Conservation (phyloP, 2,329 filamentous ascomycete species). For the Alternaria gansuensis region DNA sequence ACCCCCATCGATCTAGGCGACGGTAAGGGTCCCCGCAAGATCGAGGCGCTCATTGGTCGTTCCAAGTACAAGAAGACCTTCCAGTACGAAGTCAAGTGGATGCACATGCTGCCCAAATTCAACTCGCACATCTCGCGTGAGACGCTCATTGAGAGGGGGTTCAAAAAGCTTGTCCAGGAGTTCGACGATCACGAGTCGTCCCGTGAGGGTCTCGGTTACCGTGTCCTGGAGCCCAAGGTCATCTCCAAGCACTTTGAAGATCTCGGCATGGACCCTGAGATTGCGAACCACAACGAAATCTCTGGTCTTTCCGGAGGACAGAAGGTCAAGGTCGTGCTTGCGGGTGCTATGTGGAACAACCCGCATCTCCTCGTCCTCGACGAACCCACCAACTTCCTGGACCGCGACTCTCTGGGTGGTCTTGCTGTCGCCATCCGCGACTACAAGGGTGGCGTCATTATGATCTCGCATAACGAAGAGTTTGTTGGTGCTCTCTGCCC, state of each 20-base stretch:
- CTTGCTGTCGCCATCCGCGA: constrained; percentile 97
- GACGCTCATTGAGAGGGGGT: constrained; percentile 84
- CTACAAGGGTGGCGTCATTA: constrained; percentile 97
- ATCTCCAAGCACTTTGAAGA: constrained; percentile 99
- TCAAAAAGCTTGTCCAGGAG: constrained; percentile 93
- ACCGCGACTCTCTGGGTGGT: constrained; percentile 95
- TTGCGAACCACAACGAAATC: constrained; percentile 99
- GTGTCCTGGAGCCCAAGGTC: constrained; percentile 87
- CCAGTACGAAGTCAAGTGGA: constrained; percentile 99
- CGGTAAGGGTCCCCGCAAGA: constrained; percentile 76
- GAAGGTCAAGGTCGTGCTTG: constrained; percentile 98
- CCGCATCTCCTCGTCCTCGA: constrained; percentile 96
- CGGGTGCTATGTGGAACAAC: constrained; percentile 98
- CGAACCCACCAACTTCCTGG: constrained; percentile 99
- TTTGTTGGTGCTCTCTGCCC: constrained; percentile 95
- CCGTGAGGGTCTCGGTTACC: constrained; percentile 97
- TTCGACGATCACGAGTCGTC: constrained; percentile 99
- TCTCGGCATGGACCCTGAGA: constrained; percentile 93
- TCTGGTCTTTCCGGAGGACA: constrained; percentile 94
- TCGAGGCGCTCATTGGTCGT: constrained; percentile 91
- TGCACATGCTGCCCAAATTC: constrained; percentile 84
- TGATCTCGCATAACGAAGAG: constrained; percentile 99
- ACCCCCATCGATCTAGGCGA: constrained; percentile 86
- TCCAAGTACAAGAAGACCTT: constrained; percentile 99
- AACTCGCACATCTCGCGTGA: constrained; percentile 94